Evolutionary conservation across 257 asterid species (phyloP), one percentile per base, ranked within the genome.

Genomic region (Plantago major): DNA sequence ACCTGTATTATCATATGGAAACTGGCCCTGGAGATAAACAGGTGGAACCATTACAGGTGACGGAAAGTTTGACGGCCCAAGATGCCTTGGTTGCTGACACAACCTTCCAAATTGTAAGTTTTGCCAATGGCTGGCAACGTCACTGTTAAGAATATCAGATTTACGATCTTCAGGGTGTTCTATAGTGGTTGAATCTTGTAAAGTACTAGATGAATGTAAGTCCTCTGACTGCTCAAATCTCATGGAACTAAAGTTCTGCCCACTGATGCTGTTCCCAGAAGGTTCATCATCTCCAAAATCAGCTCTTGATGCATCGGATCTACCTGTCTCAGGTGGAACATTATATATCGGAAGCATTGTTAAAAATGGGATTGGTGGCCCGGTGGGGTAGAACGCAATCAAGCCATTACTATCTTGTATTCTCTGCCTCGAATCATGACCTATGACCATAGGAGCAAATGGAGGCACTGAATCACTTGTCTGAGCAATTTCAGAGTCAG

Each of bases 351-450:
- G 96, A 57, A 93, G 92, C 99, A 93, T 93, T n/a, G 97, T 84
- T 44, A 89, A 57, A 68, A 89, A 93, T 6, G 97, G 99, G 67
- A 93, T 82, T 26, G 99, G 97, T 54, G 99, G 99, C 11, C 99
- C 99, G 18, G 99, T 84, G 37, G 95, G 97, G 64, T 83, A 87
- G 72, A 93, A 93, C 46, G 96, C 74, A 73, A 92, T 52, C 58
- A 89, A 48, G 62, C 87, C 95, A 46, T 96, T 83, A 66, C 78
- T 76, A 66, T 89, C 96, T 42, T 70, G 54, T 67, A 56, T 65
- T 76, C 89, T 81, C 69, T 82, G 82, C 69, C 76, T 82, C 33
- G 89, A 76, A 22, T 92, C 89, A 55, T 86, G 81, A 50, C 84
- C 83, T 58, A 87, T 76, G 47, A 87, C 77, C 95, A 93, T 82